These are phyloP conservation scores for Boletus insuetus DNA, from an alignment of 768 basidiomycete genomes.

Conservation along the genomic window DNA sequence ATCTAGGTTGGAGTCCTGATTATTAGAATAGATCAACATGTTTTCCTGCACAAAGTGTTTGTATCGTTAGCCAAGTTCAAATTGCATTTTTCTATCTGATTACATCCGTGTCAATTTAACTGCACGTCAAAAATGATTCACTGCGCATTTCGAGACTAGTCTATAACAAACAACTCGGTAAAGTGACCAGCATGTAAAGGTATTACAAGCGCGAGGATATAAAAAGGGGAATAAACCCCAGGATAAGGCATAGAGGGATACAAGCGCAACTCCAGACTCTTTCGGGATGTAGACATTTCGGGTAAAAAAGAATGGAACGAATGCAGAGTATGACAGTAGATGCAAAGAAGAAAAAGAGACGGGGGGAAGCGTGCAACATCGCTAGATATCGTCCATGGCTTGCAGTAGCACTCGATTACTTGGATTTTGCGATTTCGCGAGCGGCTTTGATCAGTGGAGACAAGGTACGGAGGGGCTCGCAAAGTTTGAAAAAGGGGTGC, in stretches of 20 bases:
- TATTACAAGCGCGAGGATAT: conserved; percentile 34
- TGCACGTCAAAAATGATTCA: conserved; percentile 12
- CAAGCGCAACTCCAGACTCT: conserved; percentile 15
- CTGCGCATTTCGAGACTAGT: conserved; percentile 20
- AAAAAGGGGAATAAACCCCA: conserved; percentile 7
- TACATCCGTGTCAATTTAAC: conserved; percentile 13
- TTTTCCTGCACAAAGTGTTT: not conserved
- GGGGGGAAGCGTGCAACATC: not conserved
- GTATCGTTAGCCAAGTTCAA: conserved; percentile 2
- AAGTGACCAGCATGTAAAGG: conserved; percentile 22
- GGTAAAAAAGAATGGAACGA: conserved; percentile 9
- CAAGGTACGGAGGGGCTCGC: conserved; percentile 83
- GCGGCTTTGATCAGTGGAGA: conserved; percentile 92
- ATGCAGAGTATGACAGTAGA: conserved; percentile 21
- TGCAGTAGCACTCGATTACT: conserved; percentile 20
- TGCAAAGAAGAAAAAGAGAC: conserved; percentile 11
- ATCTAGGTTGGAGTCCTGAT: conserved; percentile 44
- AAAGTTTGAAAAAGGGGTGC: conserved; percentile 87
- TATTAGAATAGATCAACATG: conserved; percentile 18
- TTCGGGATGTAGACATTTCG: conserved; percentile 14
- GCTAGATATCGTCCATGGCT: conserved; percentile 16
- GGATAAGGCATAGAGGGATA: conserved; percentile 8
- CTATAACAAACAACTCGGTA: conserved; percentile 16
- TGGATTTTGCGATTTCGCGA: conserved; percentile 74
- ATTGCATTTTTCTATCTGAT: conserved; percentile 9